These are phyloP conservation scores for Cucurbita maxima DNA, from an alignment of 306 rosid genomes.

Conservation along the genomic window DNA sequence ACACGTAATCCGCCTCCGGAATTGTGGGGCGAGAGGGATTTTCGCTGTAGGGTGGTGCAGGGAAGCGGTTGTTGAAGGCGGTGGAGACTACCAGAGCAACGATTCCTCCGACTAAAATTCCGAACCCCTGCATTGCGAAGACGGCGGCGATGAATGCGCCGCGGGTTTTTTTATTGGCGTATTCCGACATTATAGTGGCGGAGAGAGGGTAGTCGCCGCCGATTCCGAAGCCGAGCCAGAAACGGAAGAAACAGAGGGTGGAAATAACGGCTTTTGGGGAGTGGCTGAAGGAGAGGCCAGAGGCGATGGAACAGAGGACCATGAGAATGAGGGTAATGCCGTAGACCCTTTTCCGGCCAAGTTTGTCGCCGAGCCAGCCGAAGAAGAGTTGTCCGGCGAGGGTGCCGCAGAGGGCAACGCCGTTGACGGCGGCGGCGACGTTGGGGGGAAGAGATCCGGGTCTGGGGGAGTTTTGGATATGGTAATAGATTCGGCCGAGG, in stretches of 20 bases:
- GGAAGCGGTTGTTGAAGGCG: background rate
- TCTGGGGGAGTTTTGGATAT: background rate
- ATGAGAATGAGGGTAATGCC: slow-evolving; percentile 15
- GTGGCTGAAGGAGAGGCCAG: slow-evolving; percentile 15
- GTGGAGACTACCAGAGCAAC: background rate
- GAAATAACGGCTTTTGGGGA: background rate
- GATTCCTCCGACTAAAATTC: slow-evolving; percentile 1
- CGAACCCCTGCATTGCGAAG: slow-evolving; percentile 14
- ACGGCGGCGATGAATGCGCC: slow-evolving; percentile 12
- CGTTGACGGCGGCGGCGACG: slow-evolving; percentile 3
- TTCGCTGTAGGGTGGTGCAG: background rate
- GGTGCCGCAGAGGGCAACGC: slow-evolving; percentile 12
- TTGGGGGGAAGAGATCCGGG: slow-evolving; percentile 10
- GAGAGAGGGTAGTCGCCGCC: slow-evolving; percentile 20
- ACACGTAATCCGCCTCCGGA: slow-evolving; percentile 8
- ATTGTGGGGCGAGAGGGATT: background rate
- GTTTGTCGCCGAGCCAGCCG: slow-evolving; percentile 18
- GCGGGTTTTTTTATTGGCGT: slow-evolving; percentile 15
- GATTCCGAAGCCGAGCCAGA: slow-evolving; percentile 18
- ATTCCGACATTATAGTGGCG: slow-evolving; percentile 18
- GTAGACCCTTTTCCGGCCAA: slow-evolving; percentile 11
- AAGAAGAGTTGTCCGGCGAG: slow-evolving; percentile 15
- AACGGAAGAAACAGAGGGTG: slow-evolving; percentile 15
- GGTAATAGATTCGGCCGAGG: slow-evolving; percentile 50
- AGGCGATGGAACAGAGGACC: slow-evolving; percentile 3